These are phyloP conservation scores for Leccinum boreale DNA, from an alignment of 768 basidiomycete species.

Conservation along the genomic window DNA sequence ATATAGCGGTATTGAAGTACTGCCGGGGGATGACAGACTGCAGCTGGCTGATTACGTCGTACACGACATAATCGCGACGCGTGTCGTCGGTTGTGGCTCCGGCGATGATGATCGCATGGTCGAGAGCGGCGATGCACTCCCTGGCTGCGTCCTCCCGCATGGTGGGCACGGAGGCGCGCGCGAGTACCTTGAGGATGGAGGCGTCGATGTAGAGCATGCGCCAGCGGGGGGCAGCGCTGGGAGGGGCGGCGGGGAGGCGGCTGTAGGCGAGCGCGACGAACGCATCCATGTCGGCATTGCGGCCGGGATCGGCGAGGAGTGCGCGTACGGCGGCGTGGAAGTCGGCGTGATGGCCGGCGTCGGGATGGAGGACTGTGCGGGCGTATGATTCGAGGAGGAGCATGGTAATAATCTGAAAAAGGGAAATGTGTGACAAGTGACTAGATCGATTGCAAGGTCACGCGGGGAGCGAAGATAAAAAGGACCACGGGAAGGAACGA, in stretches of 20 bases:
- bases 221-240: conserved; percentile 43
- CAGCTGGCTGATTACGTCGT: conserved; percentile 55
- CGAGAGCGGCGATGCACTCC: conserved; percentile 42
- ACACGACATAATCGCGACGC: conserved; percentile 54
- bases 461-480: conserved; percentile 55
- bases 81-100: conserved; percentile 39
- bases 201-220: conserved; percentile 76
- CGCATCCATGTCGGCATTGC: conserved; percentile 21
- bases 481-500: conserved; percentile 46
- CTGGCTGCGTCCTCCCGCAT: conserved; percentile 27
- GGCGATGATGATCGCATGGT: conserved; percentile 73
- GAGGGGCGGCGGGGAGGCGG: conserved; percentile 42
- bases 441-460: conserved; percentile 38
- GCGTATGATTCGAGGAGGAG: conserved; percentile 11
- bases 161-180: conserved; percentile 22
- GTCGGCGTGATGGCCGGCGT: neutral
- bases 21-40: conserved; percentile 40
- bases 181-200: conserved; percentile 54
- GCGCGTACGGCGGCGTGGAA: conserved; percentile 11
- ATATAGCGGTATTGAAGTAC: conserved; percentile 5
- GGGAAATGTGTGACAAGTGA: conserved; percentile 34
- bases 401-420: neutral
- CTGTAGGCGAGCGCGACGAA: conserved; percentile 49
- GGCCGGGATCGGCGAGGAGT: neutral
- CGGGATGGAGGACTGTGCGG: conserved; percentile 7